These are phyloP conservation scores for Nelumbo lutea DNA, from an alignment of 164 flowering plant species.

Conservation along the genomic window DNA sequence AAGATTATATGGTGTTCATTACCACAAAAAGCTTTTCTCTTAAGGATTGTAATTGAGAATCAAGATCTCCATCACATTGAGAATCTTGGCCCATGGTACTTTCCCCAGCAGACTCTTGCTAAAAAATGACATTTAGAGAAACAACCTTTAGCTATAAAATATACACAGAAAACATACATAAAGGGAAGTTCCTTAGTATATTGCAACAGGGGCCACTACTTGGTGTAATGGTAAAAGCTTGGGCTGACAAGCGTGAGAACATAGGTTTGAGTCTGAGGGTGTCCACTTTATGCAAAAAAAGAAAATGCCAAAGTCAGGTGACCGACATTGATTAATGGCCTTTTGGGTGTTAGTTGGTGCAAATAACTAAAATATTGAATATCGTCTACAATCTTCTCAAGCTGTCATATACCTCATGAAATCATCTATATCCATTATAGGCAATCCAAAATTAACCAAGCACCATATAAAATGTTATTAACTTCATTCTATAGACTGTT, in stretches of 20 bases:
- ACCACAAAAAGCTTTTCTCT: slow-evolving; percentile 58
- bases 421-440: background rate
- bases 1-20: slow-evolving; percentile 1
- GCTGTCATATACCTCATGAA: no score
- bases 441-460: background rate
- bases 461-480: background rate
- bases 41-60: slow-evolving; percentile 49
- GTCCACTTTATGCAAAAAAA: no score
- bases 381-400: no score
- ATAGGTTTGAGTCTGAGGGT: no score
- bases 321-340: no score
- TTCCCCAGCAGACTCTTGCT: slow-evolving; percentile 33
- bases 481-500: background rate
- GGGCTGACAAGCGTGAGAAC: no score
- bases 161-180: background rate
- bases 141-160: background rate
- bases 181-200: no score
- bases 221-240: no score
- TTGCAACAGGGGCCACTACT: no score
- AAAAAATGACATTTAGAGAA: slow-evolving; percentile 2
- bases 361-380: no score
- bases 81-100: slow-evolving; percentile 27
- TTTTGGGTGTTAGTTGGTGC: no score
- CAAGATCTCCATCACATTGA: slow-evolving; percentile 41
- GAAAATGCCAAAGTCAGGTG: no score